Conservation (phyloP, 2,329 filamentous ascomycete genomes). For the Gaeumannomyces sp. region DNA sequence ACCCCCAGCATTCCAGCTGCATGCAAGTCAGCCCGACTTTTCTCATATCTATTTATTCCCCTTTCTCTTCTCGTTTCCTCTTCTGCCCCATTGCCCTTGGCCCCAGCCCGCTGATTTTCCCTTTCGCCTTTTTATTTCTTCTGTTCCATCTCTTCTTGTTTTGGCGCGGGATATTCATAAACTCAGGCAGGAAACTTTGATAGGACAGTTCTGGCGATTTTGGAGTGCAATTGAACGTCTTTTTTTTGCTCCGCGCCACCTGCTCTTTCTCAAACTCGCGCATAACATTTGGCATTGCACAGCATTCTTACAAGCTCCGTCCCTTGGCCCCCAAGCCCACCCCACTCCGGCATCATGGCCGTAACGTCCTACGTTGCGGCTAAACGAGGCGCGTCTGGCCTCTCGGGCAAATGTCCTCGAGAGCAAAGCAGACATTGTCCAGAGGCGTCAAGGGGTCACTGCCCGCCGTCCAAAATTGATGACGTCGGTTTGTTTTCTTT, state of each 20-base stretch:
- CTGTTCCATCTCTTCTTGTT: conserved; percentile 20
- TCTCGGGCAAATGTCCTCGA: neutral
- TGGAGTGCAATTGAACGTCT: conserved; percentile 41
- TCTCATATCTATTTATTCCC: neutral
- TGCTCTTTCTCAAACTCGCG: neutral
- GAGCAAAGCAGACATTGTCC: neutral
- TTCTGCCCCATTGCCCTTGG: neutral
- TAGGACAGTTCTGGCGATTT: conserved; percentile 43
- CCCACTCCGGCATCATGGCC: neutral
- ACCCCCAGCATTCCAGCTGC: conserved; percentile 5
- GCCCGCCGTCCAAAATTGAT: neutral
- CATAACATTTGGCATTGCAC: neutral
- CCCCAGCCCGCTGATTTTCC: conserved; percentile 5
- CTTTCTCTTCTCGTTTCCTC: conserved; percentile 6
- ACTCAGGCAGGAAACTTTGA: conserved; percentile 29
- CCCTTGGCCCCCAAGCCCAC: neutral
- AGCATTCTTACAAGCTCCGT: neutral
- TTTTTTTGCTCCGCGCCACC: conserved; percentile 6
- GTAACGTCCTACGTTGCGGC: neutral
- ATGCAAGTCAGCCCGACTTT: conserved; percentile 1
- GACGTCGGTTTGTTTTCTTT: neutral
- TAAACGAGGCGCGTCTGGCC: neutral
- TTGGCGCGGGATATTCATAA: conserved; percentile 25
- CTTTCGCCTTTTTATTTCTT: neutral
- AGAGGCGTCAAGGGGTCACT: no score